These are phyloP conservation scores for Nemania sp. DNA, from an alignment of 2,329 filamentous ascomycete genomes.

Conservation along the genomic window DNA sequence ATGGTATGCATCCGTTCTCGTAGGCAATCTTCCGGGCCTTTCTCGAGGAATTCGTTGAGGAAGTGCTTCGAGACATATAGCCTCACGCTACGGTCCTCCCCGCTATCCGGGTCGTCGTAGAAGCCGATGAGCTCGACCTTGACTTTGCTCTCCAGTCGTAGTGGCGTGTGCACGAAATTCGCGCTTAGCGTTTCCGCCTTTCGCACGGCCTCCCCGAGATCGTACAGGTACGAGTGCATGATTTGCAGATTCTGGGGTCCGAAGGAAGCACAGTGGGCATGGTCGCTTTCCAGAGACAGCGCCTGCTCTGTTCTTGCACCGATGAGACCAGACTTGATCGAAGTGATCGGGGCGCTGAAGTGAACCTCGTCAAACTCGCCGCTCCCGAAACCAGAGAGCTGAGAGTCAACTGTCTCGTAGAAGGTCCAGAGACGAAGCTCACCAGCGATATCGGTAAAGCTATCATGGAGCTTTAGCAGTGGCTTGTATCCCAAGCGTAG, in stretches of 20 bases:
- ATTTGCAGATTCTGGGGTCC: conserved; percentile 55
- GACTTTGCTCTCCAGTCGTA: conserved; percentile 57
- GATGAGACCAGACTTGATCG: conserved; percentile 59
- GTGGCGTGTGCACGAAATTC: conserved; percentile 47
- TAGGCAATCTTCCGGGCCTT: conserved; percentile 60
- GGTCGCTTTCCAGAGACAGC: conserved; percentile 58
- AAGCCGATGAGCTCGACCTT: conserved; percentile 64
- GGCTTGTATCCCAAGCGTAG: conserved; percentile 56
- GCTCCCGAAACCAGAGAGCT: conserved; percentile 51
- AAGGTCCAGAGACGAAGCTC: conserved; percentile 67
- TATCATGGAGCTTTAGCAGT: conserved; percentile 56
- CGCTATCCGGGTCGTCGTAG: conserved; percentile 57
- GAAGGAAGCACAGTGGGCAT: conserved; percentile 60
- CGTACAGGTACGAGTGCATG: conserved; percentile 47
- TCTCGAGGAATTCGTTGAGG: conserved; percentile 58
- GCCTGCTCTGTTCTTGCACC: conserved; percentile 57
- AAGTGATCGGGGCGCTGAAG: conserved; percentile 63
- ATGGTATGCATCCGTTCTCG: conserved; percentile 53
- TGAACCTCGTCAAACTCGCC: conserved; percentile 51
- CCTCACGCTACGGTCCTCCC: conserved; percentile 47
- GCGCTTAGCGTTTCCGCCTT: conserved; percentile 45
- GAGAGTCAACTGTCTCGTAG: conserved; percentile 65
- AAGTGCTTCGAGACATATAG: conserved; percentile 57
- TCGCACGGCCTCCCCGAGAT: conserved; percentile 44
- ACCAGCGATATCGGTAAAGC: conserved; percentile 60